These are phyloP conservation scores for Fraxinus greggii DNA, from an alignment of 305 asterid genomes.

Conservation along the genomic window DNA sequence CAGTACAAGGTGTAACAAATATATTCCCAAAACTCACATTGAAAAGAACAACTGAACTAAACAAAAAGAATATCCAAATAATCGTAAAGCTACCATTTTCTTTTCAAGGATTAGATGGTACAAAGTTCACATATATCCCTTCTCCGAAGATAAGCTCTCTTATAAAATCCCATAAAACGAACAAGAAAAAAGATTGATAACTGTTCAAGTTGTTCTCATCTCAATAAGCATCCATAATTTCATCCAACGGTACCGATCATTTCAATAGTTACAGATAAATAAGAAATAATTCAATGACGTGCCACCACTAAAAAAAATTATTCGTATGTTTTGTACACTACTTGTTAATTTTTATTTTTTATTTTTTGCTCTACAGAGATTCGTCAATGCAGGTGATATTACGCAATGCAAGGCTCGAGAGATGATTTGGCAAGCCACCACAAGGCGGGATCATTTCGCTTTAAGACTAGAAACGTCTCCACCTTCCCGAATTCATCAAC, in stretches of 20 bases:
- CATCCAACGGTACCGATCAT: not conserved
- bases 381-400: not conserved
- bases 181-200: not conserved
- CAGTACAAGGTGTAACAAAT: not conserved
- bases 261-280: not conserved
- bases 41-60: not conserved
- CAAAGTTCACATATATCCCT: not conserved
- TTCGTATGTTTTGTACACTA: not conserved
- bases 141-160: not conserved
- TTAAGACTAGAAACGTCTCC: conserved; percentile 57
- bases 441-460: conserved; percentile 82
- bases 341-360: not conserved
- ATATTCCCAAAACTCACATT: not conserved
- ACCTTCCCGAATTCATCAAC: conserved; percentile 47
- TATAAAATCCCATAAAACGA: not conserved
- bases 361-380: not conserved
- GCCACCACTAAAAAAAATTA: not conserved
- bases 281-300: not conserved
- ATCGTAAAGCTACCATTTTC: not conserved
- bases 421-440: conserved; percentile 88
- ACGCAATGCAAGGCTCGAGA: conserved; percentile 44
- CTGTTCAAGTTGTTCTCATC: not conserved
- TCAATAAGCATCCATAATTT: not conserved
- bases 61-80: not conserved
- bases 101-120: not conserved